Conservation (phyloP, 768 basidiomycete species). For the Leccinum obscurum region DNA sequence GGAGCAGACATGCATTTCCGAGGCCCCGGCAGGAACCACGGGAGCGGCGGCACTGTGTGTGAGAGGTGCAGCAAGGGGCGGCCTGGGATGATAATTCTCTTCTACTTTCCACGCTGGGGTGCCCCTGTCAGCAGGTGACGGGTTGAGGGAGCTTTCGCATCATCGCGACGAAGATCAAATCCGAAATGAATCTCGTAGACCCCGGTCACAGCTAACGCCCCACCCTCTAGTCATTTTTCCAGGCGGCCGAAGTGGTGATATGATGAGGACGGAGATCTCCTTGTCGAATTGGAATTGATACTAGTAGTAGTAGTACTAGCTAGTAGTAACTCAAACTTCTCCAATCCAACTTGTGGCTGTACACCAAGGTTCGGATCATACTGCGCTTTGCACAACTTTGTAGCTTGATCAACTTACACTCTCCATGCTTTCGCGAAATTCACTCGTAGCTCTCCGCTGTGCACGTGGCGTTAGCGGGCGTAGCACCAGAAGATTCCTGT, state of each 20-base stretch:
- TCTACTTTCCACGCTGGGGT: constrained; percentile 29
- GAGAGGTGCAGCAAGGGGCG: constrained; percentile 17
- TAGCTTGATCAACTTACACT: background rate
- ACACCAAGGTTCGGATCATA: constrained; percentile 11
- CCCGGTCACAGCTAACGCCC: constrained; percentile 18
- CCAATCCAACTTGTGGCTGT: constrained; percentile 22
- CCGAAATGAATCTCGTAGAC: constrained; percentile 14
- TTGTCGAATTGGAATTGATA: background rate
- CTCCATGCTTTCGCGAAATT: constrained; percentile 28
- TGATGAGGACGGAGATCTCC: background rate
- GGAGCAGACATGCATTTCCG: constrained; percentile 17
- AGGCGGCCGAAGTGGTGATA: constrained; percentile 3
- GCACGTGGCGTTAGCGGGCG: constrained; percentile 21
- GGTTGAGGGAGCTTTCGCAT: constrained; percentile 16
- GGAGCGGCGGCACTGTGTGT: constrained; percentile 9
- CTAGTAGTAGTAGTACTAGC: too few relatives aligned
- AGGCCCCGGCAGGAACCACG: constrained; percentile 19
- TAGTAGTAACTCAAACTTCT: constrained; percentile 1
- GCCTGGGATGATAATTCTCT: constrained; percentile 16
- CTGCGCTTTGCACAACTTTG: background rate
- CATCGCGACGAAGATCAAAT: constrained; percentile 31
- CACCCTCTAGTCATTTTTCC: background rate
- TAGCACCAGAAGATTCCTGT: constrained; percentile 40
- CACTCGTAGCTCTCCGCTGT: constrained; percentile 10
- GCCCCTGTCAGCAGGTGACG: constrained; percentile 28